Percentiles rank a stretch among this genome's conserved stretches.
Conservation (phyloP, 129 eudicot genomes). For the Lactuca saligna region DNA sequence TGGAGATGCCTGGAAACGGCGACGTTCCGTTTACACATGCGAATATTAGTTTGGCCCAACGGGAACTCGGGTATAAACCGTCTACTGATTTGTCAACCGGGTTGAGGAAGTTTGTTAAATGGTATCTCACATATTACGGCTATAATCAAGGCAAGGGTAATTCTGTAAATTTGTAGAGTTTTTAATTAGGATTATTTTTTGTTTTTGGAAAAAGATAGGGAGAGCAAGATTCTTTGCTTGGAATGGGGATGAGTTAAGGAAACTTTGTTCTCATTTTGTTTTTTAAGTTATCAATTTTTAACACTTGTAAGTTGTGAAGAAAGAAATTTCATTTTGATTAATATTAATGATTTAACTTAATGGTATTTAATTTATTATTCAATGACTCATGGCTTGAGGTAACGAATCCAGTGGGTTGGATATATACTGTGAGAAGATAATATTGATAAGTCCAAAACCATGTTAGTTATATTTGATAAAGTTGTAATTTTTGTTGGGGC, state of each 20-base stretch:
- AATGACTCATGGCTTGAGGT: not conserved
- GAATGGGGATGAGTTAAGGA: slow-evolving; percentile 21
- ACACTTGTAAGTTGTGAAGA: slow-evolving; percentile 23
- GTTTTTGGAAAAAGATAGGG: slow-evolving; percentile 6
- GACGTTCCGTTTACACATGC: slow-evolving; percentile 70
- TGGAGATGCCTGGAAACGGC: slow-evolving; percentile 67
- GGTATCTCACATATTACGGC: slow-evolving; percentile 55
- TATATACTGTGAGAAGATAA: too few species aligned
- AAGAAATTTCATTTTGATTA: slow-evolving; percentile 1
- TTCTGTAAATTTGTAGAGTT: slow-evolving; percentile 35
- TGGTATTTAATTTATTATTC: not conserved
- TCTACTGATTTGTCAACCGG: slow-evolving; percentile 59
- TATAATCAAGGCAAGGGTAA: slow-evolving; percentile 36
- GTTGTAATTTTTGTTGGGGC: too few species aligned
- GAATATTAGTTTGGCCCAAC: slow-evolving; percentile 53
- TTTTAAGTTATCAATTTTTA: not conserved
- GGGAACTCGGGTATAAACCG: slow-evolving; percentile 53
- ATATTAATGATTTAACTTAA: not conserved
- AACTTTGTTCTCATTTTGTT: slow-evolving; percentile 18
- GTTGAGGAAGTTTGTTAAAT: slow-evolving; percentile 54
- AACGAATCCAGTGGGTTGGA: not conserved
- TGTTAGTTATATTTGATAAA: too few species aligned
- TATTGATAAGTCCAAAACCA: too few species aligned
- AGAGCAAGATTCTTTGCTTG: slow-evolving; percentile 31
- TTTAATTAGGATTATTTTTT: slow-evolving; percentile 2